Evolutionary conservation across 2,329 filamentous ascomycete species (phyloP), one percentile per base, ranked within the genome.

Genomic region (Albophoma yamanashiensis): DNA sequence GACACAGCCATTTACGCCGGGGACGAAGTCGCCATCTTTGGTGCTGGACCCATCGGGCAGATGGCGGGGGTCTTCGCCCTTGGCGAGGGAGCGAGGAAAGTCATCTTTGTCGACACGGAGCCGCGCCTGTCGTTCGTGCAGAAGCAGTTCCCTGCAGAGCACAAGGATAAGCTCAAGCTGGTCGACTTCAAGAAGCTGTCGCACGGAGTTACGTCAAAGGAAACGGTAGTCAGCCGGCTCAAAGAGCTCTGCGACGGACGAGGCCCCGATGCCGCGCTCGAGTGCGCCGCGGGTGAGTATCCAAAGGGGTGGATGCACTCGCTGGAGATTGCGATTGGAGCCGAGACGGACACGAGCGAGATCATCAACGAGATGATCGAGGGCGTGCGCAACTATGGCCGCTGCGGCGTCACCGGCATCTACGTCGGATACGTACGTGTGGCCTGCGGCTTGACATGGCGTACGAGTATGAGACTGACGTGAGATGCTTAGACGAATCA

Each of bases 311-410:
- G 82, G 80, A 69, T 79, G 62, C 82, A 86, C 66, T 82, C 81
- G 73, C 67, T 85, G 2, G 82, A 86, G 71, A 78, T 84, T 61
- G 68, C 76, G 8, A 40, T 83, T 0, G 91, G 91, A 0, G 78
- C 88, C 40, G 91, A 96, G 76, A 96, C 90, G 0, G 91, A 96
- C 68, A 93, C 90, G 0, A 89, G 86, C 58, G 91, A 92, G 76
- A 85, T 91, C 53, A 61, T 92, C 64, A 92, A 92, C 70, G 89
- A 92, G 75, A 90, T 90, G 86, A 84, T 92, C 39, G 83, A 88
- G 67, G 79, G 83, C n/a, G 87, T 89, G 15, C 79, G 84, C 57
- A 89, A 85, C 67, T 91, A 80, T 67, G 88, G 91, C 5, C 81
- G 89, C 8, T 86, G 86, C 59, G 90, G 91, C 27, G 80, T 96